Percentiles rank a stretch among this genome's conserved stretches.
phyloP scores from a whole-genome alignment of 805 yeast species.

The Jamesozyma lodderae region DNA sequence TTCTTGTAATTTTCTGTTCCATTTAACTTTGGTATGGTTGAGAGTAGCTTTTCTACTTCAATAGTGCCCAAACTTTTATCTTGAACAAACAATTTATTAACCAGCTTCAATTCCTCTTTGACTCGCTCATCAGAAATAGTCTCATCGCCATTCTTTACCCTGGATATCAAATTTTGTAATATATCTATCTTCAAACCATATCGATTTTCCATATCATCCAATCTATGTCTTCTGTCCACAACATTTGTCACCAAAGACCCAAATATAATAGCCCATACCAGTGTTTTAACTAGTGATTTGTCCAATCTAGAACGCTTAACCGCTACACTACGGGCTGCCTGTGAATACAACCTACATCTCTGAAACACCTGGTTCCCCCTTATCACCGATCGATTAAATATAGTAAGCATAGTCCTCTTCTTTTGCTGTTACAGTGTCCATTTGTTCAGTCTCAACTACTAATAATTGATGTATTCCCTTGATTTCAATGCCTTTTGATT shows the following conservation, averaged over 20 bases:
- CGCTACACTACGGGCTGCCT: too few species aligned
- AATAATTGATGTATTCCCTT: too few species aligned
- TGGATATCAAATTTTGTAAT: constrained; percentile 32
- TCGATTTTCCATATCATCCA: constrained; percentile 34
- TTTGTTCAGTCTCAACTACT: too few species aligned
- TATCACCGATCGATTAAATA: too few species aligned
- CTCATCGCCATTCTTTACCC: constrained; percentile 32
- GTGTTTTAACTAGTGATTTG: constrained; percentile 32
- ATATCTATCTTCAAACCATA: constrained; percentile 32
- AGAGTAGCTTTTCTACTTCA: constrained; percentile 1
- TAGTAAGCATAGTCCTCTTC: too few species aligned
- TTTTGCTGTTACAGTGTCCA: too few species aligned
- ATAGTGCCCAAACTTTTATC: background rate
- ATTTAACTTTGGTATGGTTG: background rate
- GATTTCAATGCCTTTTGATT: too few species aligned
- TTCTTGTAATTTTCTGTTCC: constrained; percentile 3
- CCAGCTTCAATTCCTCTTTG: constrained; percentile 33
- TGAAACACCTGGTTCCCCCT: too few species aligned
- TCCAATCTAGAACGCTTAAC: constrained; percentile 21
- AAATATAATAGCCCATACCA: constrained; percentile 35
- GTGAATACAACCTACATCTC: too few species aligned
- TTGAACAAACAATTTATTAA: constrained; percentile 28
- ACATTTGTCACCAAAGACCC: constrained; percentile 42
- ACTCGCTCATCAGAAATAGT: constrained; percentile 35
- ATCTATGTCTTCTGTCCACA: constrained; percentile 34